Base-by-base conservation (phyloP, 257 asterid genomes). In the Perilla frutescens region DNA sequence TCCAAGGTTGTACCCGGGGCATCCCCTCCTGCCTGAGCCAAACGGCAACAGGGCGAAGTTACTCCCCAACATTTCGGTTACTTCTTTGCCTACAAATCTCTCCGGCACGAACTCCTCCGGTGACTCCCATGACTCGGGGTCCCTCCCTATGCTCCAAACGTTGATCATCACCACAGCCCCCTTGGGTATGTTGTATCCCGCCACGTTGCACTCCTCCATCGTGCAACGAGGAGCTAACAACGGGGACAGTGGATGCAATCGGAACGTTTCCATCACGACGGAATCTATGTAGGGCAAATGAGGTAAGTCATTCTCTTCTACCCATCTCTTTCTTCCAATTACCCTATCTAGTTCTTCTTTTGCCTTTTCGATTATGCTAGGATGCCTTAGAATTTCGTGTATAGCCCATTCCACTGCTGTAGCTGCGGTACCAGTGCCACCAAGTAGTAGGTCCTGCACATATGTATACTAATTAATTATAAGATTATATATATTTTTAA, bases 11-110 rank as follows among this genome's bases (percentile, higher is more conserved):
- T 68, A 57, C 4, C 73, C 79, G 0, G 77, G 82, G 37, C 80
- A 76, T 8, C 76, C 44, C 64, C 84, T 31, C 41, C 78, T 26
- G 8, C 84, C 84, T 1, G 80, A 75, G 1, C 80, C 80, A 11
- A 80, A 80, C 4, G 84, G 84, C 72, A 75, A 50, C 3, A 71
- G 36, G 0, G 77, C 54, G 13, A 67, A 81, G 20, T 68, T 56
- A 55, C 68, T 34, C 1, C 81, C 77, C 32, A 36, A 0, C 32
- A 80, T 13, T 8, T 80, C 81, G 26, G 26, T 20, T 0, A 57
- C 44, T 8, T 76, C 60, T 12, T 76, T 76, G 3, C 58, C 84
- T 4, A 72, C 0, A 41, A 82, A 82, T 34, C 86, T 76, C 70
- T 73, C 82, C 0, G 82, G 84, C 14, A 75, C 41, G 68, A 76